phyloP scores from a whole-genome alignment of 1,284 basidiomycete species.

The Pyrrhoderma lamaoense region DNA sequence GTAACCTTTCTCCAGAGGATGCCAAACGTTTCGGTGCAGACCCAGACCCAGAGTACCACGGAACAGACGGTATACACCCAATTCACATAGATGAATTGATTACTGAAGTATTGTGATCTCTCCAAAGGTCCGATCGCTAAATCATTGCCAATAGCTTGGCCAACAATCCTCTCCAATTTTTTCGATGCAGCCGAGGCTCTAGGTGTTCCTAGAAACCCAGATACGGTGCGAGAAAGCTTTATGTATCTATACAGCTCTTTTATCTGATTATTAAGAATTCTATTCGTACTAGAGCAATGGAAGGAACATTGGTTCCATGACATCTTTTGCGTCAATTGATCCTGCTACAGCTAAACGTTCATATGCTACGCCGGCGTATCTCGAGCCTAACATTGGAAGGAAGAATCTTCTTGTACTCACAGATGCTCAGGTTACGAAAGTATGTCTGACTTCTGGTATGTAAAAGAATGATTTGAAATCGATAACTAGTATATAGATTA shows the following conservation, averaged over 20 bases:
- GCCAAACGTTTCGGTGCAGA: slow-evolving; percentile 1
- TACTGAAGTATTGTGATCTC: too few species aligned
- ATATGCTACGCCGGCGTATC: slow-evolving; percentile 4
- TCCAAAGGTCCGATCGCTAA: slow-evolving; percentile 6
- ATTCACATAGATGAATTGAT: too few species aligned
- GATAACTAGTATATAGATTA: background rate
- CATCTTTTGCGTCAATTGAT: background rate
- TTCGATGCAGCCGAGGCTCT: background rate
- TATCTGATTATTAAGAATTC: too few species aligned
- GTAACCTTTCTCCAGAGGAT: background rate
- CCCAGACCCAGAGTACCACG: background rate
- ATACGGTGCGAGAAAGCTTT: slow-evolving; percentile 10
- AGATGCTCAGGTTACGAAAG: slow-evolving; percentile 11
- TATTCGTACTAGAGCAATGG: slow-evolving; percentile 1
- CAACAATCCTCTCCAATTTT: background rate
- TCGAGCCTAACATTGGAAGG: slow-evolving; percentile 5
- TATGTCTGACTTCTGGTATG: background rate
- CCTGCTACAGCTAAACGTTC: slow-evolving; percentile 8
- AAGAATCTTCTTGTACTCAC: slow-evolving; percentile 7
- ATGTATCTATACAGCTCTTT: too few species aligned
- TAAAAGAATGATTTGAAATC: background rate
- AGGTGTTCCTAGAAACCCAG: slow-evolving; percentile 7
- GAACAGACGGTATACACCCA: slow-evolving; percentile 3
- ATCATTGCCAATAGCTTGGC: slow-evolving; percentile 1
- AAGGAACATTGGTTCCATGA: slow-evolving; percentile 2